Evolutionary conservation across 768 basidiomycete species (phyloP).

Genomic region (Imleria badia): DNA sequence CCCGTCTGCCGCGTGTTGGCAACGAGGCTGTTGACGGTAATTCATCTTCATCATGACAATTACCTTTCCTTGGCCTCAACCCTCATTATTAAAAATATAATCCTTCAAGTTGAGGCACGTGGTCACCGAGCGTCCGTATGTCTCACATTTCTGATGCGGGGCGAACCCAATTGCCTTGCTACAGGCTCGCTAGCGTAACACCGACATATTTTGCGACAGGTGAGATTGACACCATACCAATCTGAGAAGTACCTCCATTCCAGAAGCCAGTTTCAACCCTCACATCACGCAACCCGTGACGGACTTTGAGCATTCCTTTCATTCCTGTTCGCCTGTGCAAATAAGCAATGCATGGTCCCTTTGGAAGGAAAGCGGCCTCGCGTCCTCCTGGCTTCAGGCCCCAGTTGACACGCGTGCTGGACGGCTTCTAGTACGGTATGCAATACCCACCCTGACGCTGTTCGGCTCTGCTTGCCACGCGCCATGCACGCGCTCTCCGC

Average conservation of each 20-base stretch:
- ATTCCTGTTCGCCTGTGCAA: conserved; percentile 32
- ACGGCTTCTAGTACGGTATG: conserved; percentile 18
- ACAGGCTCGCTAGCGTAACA: conserved; percentile 1
- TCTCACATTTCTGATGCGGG: conserved; percentile 11
- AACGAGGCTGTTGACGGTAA: conserved; percentile 30
- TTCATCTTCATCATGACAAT: conserved; percentile 24
- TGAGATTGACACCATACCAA: background rate
- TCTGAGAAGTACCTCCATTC: conserved; percentile 9
- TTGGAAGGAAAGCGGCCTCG: conserved; percentile 33
- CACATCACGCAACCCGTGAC: conserved; percentile 12
- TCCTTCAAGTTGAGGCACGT: conserved; percentile 12
- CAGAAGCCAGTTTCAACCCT: conserved; percentile 14
- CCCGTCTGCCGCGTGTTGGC: conserved; percentile 26
- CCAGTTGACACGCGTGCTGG: conserved; percentile 24
- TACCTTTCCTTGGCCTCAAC: conserved; percentile 24
- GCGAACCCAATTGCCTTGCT: background rate
- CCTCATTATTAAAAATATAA: conserved; percentile 16
- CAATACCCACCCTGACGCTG: conserved; percentile 22
- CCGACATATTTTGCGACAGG: conserved; percentile 6
- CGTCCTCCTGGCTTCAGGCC: conserved; percentile 30
- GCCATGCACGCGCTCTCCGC: conserved; percentile 27
- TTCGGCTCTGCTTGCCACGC: conserved; percentile 30
- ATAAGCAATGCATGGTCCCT: conserved; percentile 26
- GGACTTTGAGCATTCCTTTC: conserved; percentile 24
- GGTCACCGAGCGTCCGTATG: conserved; percentile 12